A percentile compares a stretch with the other conserved stretches of the same genome.
These are phyloP conservation scores for Citrus hindsii DNA, from an alignment of 345 rosid genomes.

Conservation along the genomic window DNA sequence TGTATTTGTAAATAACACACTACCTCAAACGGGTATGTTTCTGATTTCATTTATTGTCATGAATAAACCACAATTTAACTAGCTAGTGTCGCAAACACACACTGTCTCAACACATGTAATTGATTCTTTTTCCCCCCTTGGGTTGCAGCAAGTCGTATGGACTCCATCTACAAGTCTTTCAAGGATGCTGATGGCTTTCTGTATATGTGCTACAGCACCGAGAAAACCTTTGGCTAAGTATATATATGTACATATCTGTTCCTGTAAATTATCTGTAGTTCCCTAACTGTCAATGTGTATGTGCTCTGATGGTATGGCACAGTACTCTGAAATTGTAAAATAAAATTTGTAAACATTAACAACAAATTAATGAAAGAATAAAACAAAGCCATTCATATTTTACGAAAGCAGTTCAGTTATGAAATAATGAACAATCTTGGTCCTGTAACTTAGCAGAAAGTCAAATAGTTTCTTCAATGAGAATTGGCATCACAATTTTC, in stretches of 20 bases:
- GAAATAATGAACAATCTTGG: too few species aligned
- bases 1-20: constrained; percentile 73
- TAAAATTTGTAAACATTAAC: not conserved
- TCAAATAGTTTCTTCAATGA: too few species aligned
- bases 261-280: not conserved
- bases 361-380: constrained; percentile 1
- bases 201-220: constrained; percentile 87
- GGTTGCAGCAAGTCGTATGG: constrained; percentile 62
- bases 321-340: constrained; percentile 9
- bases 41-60: not conserved
- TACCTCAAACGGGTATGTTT: constrained; percentile 73
- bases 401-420: too few species aligned
- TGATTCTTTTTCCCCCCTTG: too few species aligned
- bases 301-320: constrained; percentile 12
- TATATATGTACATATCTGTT: not conserved
- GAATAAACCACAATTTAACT: not conserved
- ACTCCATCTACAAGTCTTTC: constrained; percentile 56
- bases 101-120: not conserved
- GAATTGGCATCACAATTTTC: too few species aligned
- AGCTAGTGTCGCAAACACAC: not conserved
- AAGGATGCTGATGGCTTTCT: constrained; percentile 88
- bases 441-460: too few species aligned
- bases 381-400: not conserved
- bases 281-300: not conserved
- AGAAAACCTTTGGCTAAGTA: constrained; percentile 61